phyloP scores from a whole-genome alignment of 305 asterid species.

The Solanum hybrid region DNA sequence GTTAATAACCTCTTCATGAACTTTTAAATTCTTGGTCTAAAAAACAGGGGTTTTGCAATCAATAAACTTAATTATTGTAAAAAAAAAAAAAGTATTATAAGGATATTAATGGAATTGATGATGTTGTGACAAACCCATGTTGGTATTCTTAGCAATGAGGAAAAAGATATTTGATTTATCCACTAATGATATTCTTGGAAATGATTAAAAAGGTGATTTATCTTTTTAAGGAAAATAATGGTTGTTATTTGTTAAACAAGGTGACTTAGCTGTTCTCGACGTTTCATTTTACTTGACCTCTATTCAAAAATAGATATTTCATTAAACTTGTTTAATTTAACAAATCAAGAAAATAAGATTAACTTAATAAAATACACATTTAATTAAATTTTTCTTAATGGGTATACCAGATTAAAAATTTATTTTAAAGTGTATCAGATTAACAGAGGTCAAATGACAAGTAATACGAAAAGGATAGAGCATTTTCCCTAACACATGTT shows the following conservation, averaged over 20 bases:
- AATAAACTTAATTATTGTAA: background rate
- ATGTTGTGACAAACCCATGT: background rate
- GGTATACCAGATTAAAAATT: too few species aligned
- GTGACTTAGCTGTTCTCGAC: background rate
- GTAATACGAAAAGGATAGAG: background rate
- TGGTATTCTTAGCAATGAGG: background rate
- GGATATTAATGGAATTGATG: background rate
- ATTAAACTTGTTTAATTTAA: background rate
- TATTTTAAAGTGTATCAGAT: background rate
- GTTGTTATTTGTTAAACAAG: background rate
- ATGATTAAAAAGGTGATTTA: background rate
- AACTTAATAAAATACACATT: background rate
- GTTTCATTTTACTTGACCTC: background rate
- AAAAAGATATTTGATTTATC: background rate
- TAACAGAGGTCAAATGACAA: background rate
- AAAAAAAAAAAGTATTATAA: background rate
- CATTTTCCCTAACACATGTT: background rate
- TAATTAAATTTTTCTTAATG: background rate
- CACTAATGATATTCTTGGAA: background rate
- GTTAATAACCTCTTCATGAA: background rate
- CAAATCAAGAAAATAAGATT: background rate
- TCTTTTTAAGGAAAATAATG: background rate
- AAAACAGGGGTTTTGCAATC: background rate
- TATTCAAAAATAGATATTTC: too few species aligned
- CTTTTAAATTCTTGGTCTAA: background rate